Evolutionary conservation across 805 yeast genomes (phyloP).

Genomic region (Cyberlindnera xylosilytica): DNA sequence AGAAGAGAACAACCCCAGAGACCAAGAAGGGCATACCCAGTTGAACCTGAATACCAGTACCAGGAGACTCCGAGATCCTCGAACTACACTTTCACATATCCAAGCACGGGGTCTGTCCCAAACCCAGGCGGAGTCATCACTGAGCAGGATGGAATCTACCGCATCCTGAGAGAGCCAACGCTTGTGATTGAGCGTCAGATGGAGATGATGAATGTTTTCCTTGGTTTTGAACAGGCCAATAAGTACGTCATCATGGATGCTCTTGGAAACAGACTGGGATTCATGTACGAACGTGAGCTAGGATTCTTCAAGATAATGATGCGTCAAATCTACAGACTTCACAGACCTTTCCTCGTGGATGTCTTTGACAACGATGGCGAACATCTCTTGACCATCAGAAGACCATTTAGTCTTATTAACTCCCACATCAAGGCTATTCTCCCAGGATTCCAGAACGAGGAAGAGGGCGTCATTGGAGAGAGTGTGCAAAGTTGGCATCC

Average conservation of each 20-base stretch:
- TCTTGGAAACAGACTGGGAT: conserved; percentile 72
- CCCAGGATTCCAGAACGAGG: conserved; percentile 49
- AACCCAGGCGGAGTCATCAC: conserved; percentile 33
- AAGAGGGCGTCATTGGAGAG: conserved; percentile 67
- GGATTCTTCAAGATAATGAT: conserved; percentile 54
- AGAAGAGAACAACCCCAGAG: neutral
- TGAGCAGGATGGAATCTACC: conserved; percentile 55
- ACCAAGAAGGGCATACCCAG: neutral
- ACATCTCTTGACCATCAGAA: conserved; percentile 57
- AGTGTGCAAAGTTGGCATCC: conserved; percentile 91
- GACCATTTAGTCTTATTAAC: conserved; percentile 87
- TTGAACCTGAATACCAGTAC: neutral
- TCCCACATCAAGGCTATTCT: conserved; percentile 75
- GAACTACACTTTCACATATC: conserved; percentile 4
- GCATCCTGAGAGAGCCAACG: conserved; percentile 73
- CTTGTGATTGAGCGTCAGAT: conserved; percentile 83
- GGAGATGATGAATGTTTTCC: conserved; percentile 80
- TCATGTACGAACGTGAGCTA: conserved; percentile 76
- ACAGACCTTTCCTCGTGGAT: conserved; percentile 81
- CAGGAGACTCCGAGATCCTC: neutral
- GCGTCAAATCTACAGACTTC: conserved; percentile 79
- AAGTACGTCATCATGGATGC: conserved; percentile 71
- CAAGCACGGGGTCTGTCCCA: conserved; percentile 38
- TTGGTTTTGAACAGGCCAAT: conserved; percentile 93
- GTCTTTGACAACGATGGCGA: conserved; percentile 64